Conservation (phyloP, 495 filamentous ascomycete species). For the Lentithecium fluviatile region DNA sequence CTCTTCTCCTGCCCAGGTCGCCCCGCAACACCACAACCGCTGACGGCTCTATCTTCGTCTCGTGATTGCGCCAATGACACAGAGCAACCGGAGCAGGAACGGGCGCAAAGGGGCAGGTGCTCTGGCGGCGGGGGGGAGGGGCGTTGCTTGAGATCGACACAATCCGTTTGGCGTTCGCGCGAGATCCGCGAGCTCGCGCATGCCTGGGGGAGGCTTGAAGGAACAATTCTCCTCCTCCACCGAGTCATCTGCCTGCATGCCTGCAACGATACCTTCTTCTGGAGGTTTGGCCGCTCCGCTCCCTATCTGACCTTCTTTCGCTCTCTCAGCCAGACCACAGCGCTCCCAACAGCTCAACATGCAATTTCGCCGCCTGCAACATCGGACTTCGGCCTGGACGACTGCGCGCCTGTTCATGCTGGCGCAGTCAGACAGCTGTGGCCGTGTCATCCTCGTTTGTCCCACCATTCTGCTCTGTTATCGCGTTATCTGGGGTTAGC, state of each 20-base stretch:
- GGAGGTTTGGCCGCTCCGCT: no score
- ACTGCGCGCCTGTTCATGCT: background rate
- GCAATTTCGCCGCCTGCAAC: background rate
- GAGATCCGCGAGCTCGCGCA: conserved; percentile 6
- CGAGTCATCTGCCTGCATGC: background rate
- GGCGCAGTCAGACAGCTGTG: conserved; percentile 4
- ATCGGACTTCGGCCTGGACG: background rate
- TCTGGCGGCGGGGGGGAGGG: background rate
- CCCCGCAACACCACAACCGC: background rate
- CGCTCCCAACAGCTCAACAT: background rate
- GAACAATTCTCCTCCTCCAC: background rate
- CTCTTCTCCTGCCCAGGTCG: background rate
- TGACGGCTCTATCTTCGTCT: background rate
- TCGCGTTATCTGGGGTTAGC: conserved; percentile 20
- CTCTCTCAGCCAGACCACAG: background rate
- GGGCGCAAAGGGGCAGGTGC: background rate
- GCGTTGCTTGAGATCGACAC: background rate
- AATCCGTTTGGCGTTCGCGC: background rate
- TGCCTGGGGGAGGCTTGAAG: background rate
- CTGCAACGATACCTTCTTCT: no score
- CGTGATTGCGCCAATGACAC: background rate
- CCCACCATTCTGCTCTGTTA: conserved; percentile 1
- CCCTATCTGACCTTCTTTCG: background rate
- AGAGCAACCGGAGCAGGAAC: background rate
- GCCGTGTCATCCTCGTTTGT: conserved; percentile 1